Evolutionary conservation across 768 basidiomycete species (phyloP).

Genomic region (Tylopilus balloui): DNA sequence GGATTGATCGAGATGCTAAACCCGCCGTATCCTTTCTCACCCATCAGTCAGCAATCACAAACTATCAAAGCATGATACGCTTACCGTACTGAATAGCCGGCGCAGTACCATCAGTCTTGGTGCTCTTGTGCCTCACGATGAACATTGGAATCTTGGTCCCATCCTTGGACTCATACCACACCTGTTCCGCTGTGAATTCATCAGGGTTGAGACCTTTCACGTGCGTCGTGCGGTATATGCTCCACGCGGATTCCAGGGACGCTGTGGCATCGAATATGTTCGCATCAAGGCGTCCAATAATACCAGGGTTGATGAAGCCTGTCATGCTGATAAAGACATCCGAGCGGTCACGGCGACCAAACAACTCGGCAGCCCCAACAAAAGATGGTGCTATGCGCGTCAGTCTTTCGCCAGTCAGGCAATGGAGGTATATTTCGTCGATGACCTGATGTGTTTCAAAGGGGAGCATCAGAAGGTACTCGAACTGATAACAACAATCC

Average conservation of each 20-base stretch:
- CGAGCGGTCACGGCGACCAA: conserved; percentile 46
- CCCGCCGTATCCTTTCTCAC: conserved; percentile 66
- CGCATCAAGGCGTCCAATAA: conserved; percentile 62
- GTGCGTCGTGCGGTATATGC: conserved; percentile 51
- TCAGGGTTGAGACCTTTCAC: conserved; percentile 58
- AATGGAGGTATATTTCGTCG: conserved; percentile 74
- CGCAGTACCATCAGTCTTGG: conserved; percentile 67
- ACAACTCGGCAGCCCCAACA: conserved; percentile 59
- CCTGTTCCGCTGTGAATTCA: conserved; percentile 70
- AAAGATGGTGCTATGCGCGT: conserved; percentile 58
- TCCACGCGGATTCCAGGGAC: conserved; percentile 50
- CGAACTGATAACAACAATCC: neutral
- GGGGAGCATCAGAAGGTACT: conserved; percentile 3
- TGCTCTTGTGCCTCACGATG: conserved; percentile 69
- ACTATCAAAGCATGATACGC: conserved; percentile 1
- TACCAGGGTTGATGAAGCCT: conserved; percentile 71
- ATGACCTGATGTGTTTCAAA: conserved; percentile 49
- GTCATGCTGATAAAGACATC: conserved; percentile 62
- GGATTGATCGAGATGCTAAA: conserved; percentile 70
- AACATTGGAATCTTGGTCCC: conserved; percentile 85
- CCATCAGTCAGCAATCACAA: neutral
- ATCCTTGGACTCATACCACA: conserved; percentile 78
- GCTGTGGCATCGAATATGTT: conserved; percentile 17
- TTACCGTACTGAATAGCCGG: conserved; percentile 74
- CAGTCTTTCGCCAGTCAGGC: conserved; percentile 48